Base-by-base conservation (phyloP, 192 early-diverging fungal genomes). In the Obelidium mucronatum region DNA sequence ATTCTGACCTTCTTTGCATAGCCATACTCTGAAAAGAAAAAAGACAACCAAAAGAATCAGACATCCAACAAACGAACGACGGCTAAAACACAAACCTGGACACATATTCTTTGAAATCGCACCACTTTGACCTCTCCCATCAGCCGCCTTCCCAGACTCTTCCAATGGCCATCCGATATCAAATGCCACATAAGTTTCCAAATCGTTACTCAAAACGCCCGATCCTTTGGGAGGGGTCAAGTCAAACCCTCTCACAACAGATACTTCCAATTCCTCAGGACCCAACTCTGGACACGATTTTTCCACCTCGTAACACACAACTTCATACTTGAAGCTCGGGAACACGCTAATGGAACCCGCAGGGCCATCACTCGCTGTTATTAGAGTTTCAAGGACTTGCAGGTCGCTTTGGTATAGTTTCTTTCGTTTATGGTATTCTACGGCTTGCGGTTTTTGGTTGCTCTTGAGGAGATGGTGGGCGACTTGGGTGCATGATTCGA, bases 101-200 rank as follows among this genome's bases (percentile, higher is more conserved):
- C 80, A 63, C 40, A 66, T 67, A 2, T 81, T 79, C 52, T 81
- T 82, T 40, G 77, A 74, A 13, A 85, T 84, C 2, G 79, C 77
- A 2, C 79, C 72, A 2, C 91, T 92, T 67, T 90, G 85, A 0
- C 92, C 92, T 77, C 93, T 93, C 15, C 85, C 90, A 40, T 86
- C 77, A 2, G 83, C 73, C 44, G 84, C 80, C 5, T 81, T 79
- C 79, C 53, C 76, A 13, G 61, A 48, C 58, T 85, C 84, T 58
- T 89, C 87, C 8, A 82, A 77, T 19, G 91, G 92, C 92, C 92
- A 93, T n/a, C 92, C 93, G 15, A 93, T 56, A 81, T 95, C 92
- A 85, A 85, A 95, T 15, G 74, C 67, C 6, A 93, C 91, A 75
- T 84, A 91, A 6, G 85, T 83, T 6, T 93, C 91, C 54, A 94